Conservation (phyloP, 73 alveolate species). For the Effrenium voratum region DNA sequence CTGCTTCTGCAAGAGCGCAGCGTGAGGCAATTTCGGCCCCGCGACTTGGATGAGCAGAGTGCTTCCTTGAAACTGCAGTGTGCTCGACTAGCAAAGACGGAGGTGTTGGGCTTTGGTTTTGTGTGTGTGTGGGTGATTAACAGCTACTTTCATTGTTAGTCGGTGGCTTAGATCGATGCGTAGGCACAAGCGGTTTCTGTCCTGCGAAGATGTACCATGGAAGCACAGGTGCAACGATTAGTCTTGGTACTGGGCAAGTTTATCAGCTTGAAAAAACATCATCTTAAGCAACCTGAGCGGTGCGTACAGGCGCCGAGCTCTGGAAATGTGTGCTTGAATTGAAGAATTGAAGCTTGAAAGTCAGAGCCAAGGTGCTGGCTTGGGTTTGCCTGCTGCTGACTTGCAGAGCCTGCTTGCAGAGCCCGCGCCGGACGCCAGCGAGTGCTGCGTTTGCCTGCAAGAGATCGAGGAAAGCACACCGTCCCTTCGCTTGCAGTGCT, state of each 20-base stretch:
- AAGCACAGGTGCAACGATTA: not conserved
- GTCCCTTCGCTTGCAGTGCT: conserved; percentile 27
- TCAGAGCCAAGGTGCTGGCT: no score
- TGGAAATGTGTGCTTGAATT: not conserved
- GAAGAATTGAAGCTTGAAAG: not conserved
- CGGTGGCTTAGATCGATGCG: not conserved
- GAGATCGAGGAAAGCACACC: conserved; percentile 50
- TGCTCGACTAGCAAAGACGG: not conserved
- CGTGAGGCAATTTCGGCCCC: conserved; percentile 19
- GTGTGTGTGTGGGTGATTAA: not conserved
- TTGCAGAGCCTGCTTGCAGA: conserved; percentile 18
- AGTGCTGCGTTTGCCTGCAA: conserved; percentile 62
- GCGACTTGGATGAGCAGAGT: not conserved
- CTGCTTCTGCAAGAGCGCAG: conserved; percentile 37
- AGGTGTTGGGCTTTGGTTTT: not conserved
- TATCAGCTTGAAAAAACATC: not conserved
- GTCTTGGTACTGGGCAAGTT: not conserved
- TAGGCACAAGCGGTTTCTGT: not conserved
- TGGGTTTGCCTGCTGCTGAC: conserved; percentile 15
- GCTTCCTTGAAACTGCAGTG: not conserved
- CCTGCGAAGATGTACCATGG: not conserved
- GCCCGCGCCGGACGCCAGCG: conserved; percentile 25
- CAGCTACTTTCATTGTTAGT: not conserved
- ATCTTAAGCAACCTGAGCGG: no score
- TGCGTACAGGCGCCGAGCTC: not conserved